Conservation (phyloP, 768 basidiomycete species). For the Boletellus emodensis region DNA sequence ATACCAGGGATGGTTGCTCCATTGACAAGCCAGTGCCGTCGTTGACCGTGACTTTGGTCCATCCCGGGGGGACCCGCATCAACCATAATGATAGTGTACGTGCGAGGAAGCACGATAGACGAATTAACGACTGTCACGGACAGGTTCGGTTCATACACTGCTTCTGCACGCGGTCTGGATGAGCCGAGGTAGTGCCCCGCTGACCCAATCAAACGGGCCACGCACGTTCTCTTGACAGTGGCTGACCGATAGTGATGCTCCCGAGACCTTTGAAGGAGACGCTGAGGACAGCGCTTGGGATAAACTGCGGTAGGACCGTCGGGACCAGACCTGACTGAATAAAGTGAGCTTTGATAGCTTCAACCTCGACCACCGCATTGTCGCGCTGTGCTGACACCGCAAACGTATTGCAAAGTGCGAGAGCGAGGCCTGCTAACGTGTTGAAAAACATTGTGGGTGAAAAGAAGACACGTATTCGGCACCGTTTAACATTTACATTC, state of each 20-base stretch:
- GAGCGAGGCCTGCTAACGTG: slow-evolving; percentile 17
- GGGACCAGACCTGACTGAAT: slow-evolving; percentile 58
- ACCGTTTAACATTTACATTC: slow-evolving; percentile 7
- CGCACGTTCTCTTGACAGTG: slow-evolving; percentile 54
- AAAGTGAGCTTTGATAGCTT: slow-evolving; percentile 69
- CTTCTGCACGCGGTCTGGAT: slow-evolving; percentile 42
- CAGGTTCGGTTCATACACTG: slow-evolving; percentile 49
- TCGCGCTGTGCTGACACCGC: slow-evolving; percentile 45
- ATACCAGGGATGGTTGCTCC: slow-evolving; percentile 48
- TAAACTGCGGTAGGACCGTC: slow-evolving; percentile 53
- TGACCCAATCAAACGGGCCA: slow-evolving; percentile 6
- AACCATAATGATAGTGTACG: slow-evolving; percentile 69
- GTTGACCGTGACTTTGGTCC: slow-evolving; percentile 54
- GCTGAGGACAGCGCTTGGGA: slow-evolving; percentile 54
- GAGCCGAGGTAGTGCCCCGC: background rate
- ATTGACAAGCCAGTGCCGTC: slow-evolving; percentile 81
- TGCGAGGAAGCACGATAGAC: slow-evolving; percentile 42
- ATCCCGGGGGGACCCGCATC: slow-evolving; percentile 69
- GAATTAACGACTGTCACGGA: slow-evolving; percentile 48
- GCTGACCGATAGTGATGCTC: slow-evolving; percentile 53
- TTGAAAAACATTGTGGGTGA: slow-evolving; percentile 11
- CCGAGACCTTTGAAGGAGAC: slow-evolving; percentile 49
- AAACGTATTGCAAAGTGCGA: slow-evolving; percentile 35
- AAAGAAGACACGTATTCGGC: background rate
- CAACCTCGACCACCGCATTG: slow-evolving; percentile 42